These are phyloP conservation scores for Pleurotus pulmonarius DNA, from an alignment of 768 basidiomycete species.

Conservation along the genomic window DNA sequence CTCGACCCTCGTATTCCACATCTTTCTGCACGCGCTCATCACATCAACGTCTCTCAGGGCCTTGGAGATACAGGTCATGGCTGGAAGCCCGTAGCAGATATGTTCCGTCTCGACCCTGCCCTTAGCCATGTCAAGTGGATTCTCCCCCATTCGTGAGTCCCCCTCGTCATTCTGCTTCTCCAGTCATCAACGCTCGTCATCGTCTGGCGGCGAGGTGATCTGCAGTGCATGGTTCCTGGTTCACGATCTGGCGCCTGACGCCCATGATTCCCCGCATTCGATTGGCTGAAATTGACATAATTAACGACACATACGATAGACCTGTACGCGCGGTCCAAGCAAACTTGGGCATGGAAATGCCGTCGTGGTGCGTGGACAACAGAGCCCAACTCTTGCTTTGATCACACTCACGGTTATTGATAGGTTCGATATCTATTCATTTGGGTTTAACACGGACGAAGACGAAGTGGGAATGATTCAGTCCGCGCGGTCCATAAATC, in stretches of 20 bases:
- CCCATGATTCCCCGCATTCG: neutral
- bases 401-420: neutral
- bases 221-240: slow-evolving; percentile 9
- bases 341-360: slow-evolving; percentile 71
- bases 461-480: slow-evolving; percentile 77
- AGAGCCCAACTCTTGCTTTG: slow-evolving; percentile 1
- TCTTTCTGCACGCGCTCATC: slow-evolving; percentile 52
- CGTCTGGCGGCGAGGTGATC: neutral
- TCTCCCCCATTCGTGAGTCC: slow-evolving; percentile 73
- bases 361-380: slow-evolving; percentile 58
- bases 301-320: slow-evolving; percentile 25
- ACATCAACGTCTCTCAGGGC: slow-evolving; percentile 77
- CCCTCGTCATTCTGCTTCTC: neutral
- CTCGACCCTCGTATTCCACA: slow-evolving; percentile 37
- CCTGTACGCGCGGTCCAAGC: slow-evolving; percentile 64
- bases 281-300: slow-evolving; percentile 4
- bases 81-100: slow-evolving; percentile 73
- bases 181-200: neutral
- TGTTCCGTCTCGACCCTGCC: slow-evolving; percentile 49
- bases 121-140: slow-evolving; percentile 87
- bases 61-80: slow-evolving; percentile 74
- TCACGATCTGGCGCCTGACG: slow-evolving; percentile 7
- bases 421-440: slow-evolving; percentile 78
- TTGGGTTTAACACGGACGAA: slow-evolving; percentile 58
- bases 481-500: slow-evolving; percentile 56